phyloP scores from a whole-genome alignment of 768 basidiomycete genomes.

The Mycena alexandri region DNA sequence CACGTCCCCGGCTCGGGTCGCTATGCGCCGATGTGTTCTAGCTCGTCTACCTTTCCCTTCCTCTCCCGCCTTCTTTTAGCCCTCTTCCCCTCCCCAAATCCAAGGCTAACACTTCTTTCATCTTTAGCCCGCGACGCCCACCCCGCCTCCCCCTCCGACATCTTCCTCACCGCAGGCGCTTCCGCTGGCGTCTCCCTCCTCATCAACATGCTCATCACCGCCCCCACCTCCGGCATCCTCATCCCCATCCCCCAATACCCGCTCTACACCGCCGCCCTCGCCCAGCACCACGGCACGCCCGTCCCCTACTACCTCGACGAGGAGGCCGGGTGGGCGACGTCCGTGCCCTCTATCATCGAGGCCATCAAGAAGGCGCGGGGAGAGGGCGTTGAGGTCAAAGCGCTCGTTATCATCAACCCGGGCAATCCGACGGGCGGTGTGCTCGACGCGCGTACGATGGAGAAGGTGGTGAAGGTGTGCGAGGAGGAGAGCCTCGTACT shows the following conservation, averaged over 20 bases:
- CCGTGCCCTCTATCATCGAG: constrained; percentile 67
- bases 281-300: constrained; percentile 82
- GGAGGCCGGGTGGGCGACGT: constrained; percentile 58
- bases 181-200: constrained; percentile 93
- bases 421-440: constrained; percentile 97
- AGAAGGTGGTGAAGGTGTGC: constrained; percentile 84
- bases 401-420: constrained; percentile 97
- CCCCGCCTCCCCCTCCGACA: constrained; percentile 83
- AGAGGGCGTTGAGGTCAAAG: constrained; percentile 77
- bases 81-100: constrained; percentile 8
- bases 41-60: background rate
- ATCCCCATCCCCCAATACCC: constrained; percentile 99
- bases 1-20: too few species aligned
- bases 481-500: constrained; percentile 88
- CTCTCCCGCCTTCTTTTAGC: constrained; percentile 11
- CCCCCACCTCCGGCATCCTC: constrained; percentile 79
- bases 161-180: constrained; percentile 96
- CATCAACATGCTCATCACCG: constrained; percentile 82
- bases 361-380: constrained; percentile 75
- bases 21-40: too few species aligned
- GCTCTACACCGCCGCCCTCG: constrained; percentile 94
- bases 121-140: constrained; percentile 87
- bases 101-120: constrained; percentile 6
- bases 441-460: constrained; percentile 78
- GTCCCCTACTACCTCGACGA: constrained; percentile 94